Percentiles rank a stretch among this genome's conserved stretches.
Conservation (phyloP, 1,284 basidiomycete genomes). For the Irpex sp. region DNA sequence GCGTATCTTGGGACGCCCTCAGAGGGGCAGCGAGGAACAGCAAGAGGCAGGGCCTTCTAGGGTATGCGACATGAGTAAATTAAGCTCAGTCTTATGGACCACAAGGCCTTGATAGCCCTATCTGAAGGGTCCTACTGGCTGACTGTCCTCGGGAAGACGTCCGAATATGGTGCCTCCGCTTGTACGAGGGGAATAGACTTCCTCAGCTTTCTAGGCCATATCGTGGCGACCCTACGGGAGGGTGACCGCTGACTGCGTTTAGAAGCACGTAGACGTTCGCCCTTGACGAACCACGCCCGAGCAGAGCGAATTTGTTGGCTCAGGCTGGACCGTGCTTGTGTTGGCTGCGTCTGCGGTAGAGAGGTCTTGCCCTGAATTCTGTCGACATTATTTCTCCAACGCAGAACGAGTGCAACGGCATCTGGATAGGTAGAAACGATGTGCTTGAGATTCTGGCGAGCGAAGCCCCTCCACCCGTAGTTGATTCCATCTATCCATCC, state of each 20-base stretch:
- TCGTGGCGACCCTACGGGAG: too few species aligned
- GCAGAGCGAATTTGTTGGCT: neutral
- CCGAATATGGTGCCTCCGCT: neutral
- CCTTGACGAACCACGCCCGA: neutral
- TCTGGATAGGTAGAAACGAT: neutral
- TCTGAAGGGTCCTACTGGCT: neutral
- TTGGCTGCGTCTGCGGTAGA: neutral
- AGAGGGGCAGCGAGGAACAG: neutral
- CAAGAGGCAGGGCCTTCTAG: neutral
- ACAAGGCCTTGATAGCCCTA: neutral
- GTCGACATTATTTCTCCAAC: neutral
- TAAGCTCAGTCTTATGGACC: neutral
- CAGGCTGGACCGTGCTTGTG: neutral
- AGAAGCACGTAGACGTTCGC: neutral
- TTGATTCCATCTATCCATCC: constrained; percentile 12
- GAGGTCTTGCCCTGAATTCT: neutral
- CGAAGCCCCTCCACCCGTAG: neutral
- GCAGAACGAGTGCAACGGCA: neutral
- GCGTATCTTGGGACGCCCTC: neutral
- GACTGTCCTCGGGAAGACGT: neutral
- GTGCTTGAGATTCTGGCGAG: neutral
- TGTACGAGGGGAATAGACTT: too few species aligned
- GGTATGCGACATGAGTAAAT: neutral
- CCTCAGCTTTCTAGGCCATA: too few species aligned
- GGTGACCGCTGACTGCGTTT: too few species aligned